These are phyloP conservation scores for Leptographium radiaticola DNA, from an alignment of 2,329 filamentous ascomycete genomes.

Conservation along the genomic window DNA sequence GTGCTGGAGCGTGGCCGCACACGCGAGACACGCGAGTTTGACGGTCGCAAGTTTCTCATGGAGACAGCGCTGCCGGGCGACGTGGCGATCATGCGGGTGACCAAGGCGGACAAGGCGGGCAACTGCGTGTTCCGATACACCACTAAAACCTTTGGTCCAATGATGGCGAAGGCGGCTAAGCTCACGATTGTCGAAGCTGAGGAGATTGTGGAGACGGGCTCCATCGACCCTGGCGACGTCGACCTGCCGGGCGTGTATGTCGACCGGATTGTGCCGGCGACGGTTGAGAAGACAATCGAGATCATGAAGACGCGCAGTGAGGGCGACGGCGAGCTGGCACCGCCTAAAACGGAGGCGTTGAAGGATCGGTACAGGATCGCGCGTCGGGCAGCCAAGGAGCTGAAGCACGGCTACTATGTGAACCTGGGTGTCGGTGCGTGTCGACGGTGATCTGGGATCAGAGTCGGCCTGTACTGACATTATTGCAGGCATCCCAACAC, in stretches of 20 bases:
- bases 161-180: constrained; percentile 72
- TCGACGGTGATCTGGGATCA: too few species aligned
- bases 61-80: constrained; percentile 65
- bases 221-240: constrained; percentile 59
- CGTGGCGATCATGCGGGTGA: constrained; percentile 64
- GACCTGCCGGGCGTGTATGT: constrained; percentile 75
- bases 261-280: constrained; percentile 66
- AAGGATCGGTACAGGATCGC: constrained; percentile 59
- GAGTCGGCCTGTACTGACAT: too few species aligned
- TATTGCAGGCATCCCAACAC: constrained; percentile 54
- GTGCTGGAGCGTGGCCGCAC: constrained; percentile 51
- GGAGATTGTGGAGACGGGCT: constrained; percentile 63
- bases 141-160: constrained; percentile 59
- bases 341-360: constrained; percentile 26
- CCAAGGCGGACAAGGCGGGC: constrained; percentile 62
- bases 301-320: constrained; percentile 43
- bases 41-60: constrained; percentile 61
- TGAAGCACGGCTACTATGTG: constrained; percentile 69
- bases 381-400: constrained; percentile 62
- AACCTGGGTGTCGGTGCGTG: constrained; percentile 54
- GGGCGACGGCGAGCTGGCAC: constrained; percentile 17
- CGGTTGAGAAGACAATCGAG: constrained; percentile 59
- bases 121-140: constrained; percentile 74
- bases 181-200: constrained; percentile 76
- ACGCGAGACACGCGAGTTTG: constrained; percentile 60